phyloP scores from a whole-genome alignment of 192 early-diverging fungal species.

The Coemansia sp. region DNA sequence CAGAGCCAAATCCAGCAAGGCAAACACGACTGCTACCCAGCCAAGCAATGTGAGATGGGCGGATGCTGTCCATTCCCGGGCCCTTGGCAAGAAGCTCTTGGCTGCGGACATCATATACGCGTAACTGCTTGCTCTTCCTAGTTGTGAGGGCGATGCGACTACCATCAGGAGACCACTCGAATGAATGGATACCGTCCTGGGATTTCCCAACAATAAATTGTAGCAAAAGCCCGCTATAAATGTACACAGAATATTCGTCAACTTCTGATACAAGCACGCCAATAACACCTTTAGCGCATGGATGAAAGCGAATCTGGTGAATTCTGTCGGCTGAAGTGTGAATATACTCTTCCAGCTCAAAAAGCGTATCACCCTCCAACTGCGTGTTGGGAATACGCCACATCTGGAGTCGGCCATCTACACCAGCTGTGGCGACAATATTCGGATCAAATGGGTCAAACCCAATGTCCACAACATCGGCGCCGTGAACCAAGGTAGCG shows the following conservation, averaged over 20 bases:
- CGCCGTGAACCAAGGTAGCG: slow-evolving; percentile 40
- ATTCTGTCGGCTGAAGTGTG: slow-evolving; percentile 39
- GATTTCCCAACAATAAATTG: slow-evolving; percentile 35
- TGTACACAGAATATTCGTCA: slow-evolving; percentile 24
- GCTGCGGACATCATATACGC: slow-evolving; percentile 62
- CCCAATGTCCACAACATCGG: slow-evolving; percentile 66
- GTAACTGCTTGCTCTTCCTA: slow-evolving; percentile 64
- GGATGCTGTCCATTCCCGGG: slow-evolving; percentile 64
- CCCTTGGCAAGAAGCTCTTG: slow-evolving; percentile 62
- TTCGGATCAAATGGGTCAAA: slow-evolving; percentile 71
- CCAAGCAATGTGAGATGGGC: slow-evolving; percentile 69
- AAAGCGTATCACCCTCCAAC: slow-evolving; percentile 19
- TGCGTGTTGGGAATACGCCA: slow-evolving; percentile 42
- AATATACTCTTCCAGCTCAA: slow-evolving; percentile 45
- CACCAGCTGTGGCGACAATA: slow-evolving; percentile 35
- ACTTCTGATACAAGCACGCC: slow-evolving; percentile 34
- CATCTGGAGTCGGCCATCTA: slow-evolving; percentile 39
- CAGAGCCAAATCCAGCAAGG: slow-evolving; percentile 73
- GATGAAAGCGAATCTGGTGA: slow-evolving; percentile 45
- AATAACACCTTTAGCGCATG: slow-evolving; percentile 30
- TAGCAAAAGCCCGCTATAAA: slow-evolving; percentile 40
- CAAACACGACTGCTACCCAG: slow-evolving; percentile 56
- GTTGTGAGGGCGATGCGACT: slow-evolving; percentile 62
- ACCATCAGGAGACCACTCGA: slow-evolving; percentile 68
- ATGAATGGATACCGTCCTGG: slow-evolving; percentile 35